Conservation (phyloP, 140 eudicot genomes). For the Senecio squalidus region DNA sequence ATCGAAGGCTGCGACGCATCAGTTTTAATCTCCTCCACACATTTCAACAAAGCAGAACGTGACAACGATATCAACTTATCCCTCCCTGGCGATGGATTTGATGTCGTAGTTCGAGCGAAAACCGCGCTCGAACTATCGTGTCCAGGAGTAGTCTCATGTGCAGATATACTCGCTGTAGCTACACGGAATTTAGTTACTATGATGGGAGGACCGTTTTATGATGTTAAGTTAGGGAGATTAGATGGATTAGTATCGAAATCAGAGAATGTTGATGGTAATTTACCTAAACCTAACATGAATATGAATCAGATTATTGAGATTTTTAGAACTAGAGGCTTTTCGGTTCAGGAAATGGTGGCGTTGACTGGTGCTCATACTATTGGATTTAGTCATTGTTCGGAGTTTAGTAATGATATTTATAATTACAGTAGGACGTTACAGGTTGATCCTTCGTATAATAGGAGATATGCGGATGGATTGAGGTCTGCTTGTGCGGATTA, state of each 20-base stretch:
- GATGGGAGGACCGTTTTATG: not conserved
- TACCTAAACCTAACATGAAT: not conserved
- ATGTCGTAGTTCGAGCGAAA: not conserved
- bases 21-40: not conserved
- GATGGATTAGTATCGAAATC: not conserved
- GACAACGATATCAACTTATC: not conserved
- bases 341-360: not conserved
- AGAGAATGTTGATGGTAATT: too few relatives aligned
- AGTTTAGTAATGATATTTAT: constrained; percentile 34
- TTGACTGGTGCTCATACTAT: not conserved
- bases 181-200: not conserved
- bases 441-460: constrained; percentile 35
- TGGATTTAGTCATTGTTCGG: constrained; percentile 41
- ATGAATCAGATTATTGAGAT: not conserved
- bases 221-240: not conserved
- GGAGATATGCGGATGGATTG: constrained; percentile 34
- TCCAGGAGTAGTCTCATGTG: constrained; percentile 1
- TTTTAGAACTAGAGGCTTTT: not conserved
- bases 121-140: not conserved
- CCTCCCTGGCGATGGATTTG: not conserved
- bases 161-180: not conserved
- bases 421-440: constrained; percentile 33
- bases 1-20: not conserved
- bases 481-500: constrained; percentile 45
- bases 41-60: not conserved